Evolutionary conservation across 1,284 basidiomycete genomes (phyloP), one percentile per base, ranked within the genome.

Genomic region (Apiotrichum akiyoshidainum): DNA sequence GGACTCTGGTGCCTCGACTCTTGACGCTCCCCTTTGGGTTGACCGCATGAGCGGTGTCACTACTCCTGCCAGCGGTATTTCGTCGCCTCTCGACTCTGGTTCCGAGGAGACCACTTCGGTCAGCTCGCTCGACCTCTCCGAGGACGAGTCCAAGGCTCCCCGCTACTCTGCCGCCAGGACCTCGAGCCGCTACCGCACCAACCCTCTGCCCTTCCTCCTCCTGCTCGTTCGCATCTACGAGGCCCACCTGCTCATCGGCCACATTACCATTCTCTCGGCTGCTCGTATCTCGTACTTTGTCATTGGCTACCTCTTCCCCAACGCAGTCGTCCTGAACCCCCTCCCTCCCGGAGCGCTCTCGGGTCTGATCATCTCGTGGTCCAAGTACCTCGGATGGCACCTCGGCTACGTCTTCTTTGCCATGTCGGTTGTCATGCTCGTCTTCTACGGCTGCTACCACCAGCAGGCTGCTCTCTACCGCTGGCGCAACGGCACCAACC

Each of bases 161-260:
- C 37, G 13, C 19, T 19, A 22, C 21, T 21, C 37, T 0, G 21
- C 46, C 8, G 19, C 21, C n/a, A 26, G 46, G 16, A 4, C 26
- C 10, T 7, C 35, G 14, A 31, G 21, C 35, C 46, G 35, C 7
- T 31, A 35, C 54, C 44, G 22, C 22, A 50, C 48, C 35, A 21
- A 21, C 17, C 14, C 17, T 7, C 19, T 57, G 21, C 63, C 65
- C 17, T 63, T 67, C 57, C 21, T 65, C 19, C 45, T 61, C 16
- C 61, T 65, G 19, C 17, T 52, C 12, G 44, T 52, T 22, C 65
- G 72, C 12, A 48, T 74, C 31, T 74, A 69, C 61, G 72, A 74
- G 55, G 73, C 73, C 7, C 72, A 73, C 61, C 40, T 72, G 50
- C 70, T 75, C 64, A 69, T 73, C 61, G 70, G 64, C 9, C 60